A percentile compares a stretch with the other conserved stretches of the same genome.
phyloP scores from a whole-genome alignment of 2,329 filamentous ascomycete species.

The Ophiostoma fasciatum region DNA sequence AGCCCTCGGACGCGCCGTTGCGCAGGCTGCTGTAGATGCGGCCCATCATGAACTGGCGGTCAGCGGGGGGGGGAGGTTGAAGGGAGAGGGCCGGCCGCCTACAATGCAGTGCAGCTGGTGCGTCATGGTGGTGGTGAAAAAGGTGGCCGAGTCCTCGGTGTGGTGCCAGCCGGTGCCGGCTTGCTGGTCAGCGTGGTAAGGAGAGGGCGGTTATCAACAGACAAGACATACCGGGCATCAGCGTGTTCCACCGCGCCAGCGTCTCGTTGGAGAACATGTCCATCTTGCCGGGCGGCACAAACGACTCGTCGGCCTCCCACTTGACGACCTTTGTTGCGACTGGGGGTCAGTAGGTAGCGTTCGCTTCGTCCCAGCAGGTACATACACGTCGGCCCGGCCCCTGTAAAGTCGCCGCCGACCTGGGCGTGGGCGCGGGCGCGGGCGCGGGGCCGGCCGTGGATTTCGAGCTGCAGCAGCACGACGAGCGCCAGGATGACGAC shows the following conservation, averaged over 20 bases:
- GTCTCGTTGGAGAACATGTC: conserved; percentile 25
- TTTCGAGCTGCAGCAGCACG: conserved; percentile 11
- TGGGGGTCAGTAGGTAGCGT: too few species aligned
- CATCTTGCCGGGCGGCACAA: conserved; percentile 22
- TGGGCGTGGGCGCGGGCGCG: conserved; percentile 17
- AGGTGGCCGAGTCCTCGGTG: conserved; percentile 19
- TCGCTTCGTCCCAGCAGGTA: too few species aligned
- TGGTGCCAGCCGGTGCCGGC: conserved; percentile 22
- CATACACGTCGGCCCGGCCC: conserved; percentile 22
- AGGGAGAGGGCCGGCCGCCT: conserved; percentile 5
- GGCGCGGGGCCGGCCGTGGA: conserved; percentile 5
- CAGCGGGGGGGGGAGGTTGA: neutral
- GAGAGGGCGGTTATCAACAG: too few species aligned
- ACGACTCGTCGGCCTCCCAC: conserved; percentile 23
- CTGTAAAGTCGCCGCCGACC: conserved; percentile 24
- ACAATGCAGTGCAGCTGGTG: conserved; percentile 27
- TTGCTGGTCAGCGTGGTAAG: too few species aligned
- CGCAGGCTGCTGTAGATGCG: conserved; percentile 18
- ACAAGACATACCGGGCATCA: conserved; percentile 22
- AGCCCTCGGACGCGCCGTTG: conserved; percentile 7
- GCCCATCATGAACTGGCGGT: conserved; percentile 20
- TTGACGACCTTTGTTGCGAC: conserved; percentile 23
- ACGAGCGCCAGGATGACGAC: conserved; percentile 18
- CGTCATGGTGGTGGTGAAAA: conserved; percentile 26
- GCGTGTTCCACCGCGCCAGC: conserved; percentile 22